Conservation (phyloP, 306 rosid species). For the Begonia fuchsioides region DNA sequence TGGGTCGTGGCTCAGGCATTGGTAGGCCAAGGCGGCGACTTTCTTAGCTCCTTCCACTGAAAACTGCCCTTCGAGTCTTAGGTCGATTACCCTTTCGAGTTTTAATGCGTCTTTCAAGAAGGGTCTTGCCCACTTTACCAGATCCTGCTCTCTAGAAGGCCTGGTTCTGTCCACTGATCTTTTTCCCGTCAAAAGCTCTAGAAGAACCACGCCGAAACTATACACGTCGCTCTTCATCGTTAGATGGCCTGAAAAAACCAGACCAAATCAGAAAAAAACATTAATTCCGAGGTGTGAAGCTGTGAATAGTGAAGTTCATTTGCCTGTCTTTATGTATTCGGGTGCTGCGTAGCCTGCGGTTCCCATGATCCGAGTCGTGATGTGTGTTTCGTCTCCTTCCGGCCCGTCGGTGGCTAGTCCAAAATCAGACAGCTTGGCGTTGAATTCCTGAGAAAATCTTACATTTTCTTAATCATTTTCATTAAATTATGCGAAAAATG, state of each 20-base stretch:
- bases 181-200: slow-evolving; percentile 68
- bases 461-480: background rate
- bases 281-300: background rate
- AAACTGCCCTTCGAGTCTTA: slow-evolving; percentile 65
- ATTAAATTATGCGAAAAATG: background rate
- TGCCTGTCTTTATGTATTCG: slow-evolving; percentile 77
- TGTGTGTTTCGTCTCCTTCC: slow-evolving; percentile 49
- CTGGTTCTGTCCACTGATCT: slow-evolving; percentile 60
- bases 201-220: slow-evolving; percentile 74
- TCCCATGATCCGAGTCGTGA: slow-evolving; percentile 67
- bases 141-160: slow-evolving; percentile 47
- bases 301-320: background rate
- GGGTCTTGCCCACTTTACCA: slow-evolving; percentile 85
- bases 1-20: slow-evolving; percentile 53
- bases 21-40: slow-evolving; percentile 50
- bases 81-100: slow-evolving; percentile 63
- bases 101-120: slow-evolving; percentile 40
- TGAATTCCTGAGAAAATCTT: slow-evolving; percentile 37
- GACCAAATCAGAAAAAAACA: background rate
- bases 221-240: slow-evolving; percentile 76
- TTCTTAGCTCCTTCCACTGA: slow-evolving; percentile 57
- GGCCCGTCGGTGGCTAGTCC: slow-evolving; percentile 85
- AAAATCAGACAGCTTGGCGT: slow-evolving; percentile 76
- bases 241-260: slow-evolving; percentile 42
- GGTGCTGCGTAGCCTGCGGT: slow-evolving; percentile 94